Conservation (phyloP, 2,329 filamentous ascomycete genomes). For the Dichotomopilus funicola region DNA sequence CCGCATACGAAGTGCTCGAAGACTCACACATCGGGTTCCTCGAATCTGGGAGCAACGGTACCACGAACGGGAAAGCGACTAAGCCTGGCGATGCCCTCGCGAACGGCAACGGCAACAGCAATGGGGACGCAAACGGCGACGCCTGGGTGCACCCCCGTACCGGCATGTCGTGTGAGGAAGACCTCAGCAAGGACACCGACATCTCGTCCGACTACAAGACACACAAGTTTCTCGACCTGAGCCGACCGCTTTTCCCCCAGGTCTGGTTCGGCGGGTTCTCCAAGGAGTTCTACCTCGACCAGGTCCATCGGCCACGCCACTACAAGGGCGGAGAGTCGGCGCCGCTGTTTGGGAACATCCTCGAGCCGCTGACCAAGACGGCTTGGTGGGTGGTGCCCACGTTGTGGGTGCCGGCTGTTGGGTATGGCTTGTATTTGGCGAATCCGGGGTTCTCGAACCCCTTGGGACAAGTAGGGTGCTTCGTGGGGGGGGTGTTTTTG, state of each 20-base stretch:
- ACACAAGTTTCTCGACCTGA: conserved; percentile 91
- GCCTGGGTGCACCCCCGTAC: conserved; percentile 55
- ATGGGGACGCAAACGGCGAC: conserved; percentile 28
- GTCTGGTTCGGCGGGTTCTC: conserved; percentile 81
- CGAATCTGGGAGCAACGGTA: conserved; percentile 37
- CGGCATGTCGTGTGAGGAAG: conserved; percentile 83
- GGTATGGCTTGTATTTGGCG: conserved; percentile 65
- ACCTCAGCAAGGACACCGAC: conserved; percentile 83
- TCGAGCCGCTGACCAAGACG: conserved; percentile 95
- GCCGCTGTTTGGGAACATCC: conserved; percentile 92
- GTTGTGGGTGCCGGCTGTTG: conserved; percentile 75
- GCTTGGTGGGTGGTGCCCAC: conserved; percentile 87
- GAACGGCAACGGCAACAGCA: conserved; percentile 24
- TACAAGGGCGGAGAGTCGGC: conserved; percentile 91
- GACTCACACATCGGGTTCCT: conserved; percentile 82
- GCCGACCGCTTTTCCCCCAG: conserved; percentile 76
- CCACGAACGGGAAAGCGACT: conserved; percentile 32
- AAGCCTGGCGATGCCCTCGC: neutral
- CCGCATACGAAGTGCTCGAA: conserved; percentile 92
- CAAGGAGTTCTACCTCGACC: conserved; percentile 95
- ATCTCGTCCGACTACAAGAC: conserved; percentile 67
- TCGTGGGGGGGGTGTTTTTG: conserved; percentile 61
- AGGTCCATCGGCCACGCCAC: conserved; percentile 91
- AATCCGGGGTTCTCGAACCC: conserved; percentile 50
- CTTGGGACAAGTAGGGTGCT: conserved; percentile 52